These are phyloP conservation scores for Aureobasidium pullulans DNA, from an alignment of 2,329 filamentous ascomycete genomes.

Conservation along the genomic window DNA sequence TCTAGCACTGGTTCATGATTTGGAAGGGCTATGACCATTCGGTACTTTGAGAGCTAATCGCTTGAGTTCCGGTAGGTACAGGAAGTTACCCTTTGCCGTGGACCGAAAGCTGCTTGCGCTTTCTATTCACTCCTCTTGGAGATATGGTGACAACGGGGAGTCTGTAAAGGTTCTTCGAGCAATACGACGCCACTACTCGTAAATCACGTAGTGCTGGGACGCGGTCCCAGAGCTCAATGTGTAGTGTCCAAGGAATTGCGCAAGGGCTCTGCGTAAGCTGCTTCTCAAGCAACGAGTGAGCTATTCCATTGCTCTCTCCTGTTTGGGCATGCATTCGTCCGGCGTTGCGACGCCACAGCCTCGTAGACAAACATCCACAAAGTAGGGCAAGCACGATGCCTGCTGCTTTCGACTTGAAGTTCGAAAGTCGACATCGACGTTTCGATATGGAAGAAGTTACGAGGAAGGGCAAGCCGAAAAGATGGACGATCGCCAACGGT, in stretches of 20 bases:
- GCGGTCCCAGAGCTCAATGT: too few relatives aligned
- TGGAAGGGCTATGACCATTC: background rate
- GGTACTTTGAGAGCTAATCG: background rate
- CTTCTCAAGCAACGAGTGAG: background rate
- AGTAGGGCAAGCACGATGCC: background rate
- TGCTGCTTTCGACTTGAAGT: background rate
- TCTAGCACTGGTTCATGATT: background rate
- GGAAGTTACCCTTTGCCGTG: too few relatives aligned
- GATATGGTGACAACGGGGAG: background rate
- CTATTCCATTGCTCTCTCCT: background rate
- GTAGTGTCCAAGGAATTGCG: background rate
- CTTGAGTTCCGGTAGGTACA: too few relatives aligned
- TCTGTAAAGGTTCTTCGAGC: background rate
- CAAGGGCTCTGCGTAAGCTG: background rate
- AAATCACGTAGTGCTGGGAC: background rate
- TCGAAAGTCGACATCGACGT: background rate
- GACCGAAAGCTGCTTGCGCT: too few relatives aligned
- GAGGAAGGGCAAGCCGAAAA: background rate
- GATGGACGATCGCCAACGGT: background rate
- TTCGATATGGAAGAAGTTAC: constrained; percentile 11
- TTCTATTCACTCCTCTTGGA: too few relatives aligned
- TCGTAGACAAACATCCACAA: background rate
- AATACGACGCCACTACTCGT: too few relatives aligned
- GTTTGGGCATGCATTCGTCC: background rate
- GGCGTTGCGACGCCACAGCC: background rate